Base-by-base conservation (phyloP, 2,329 filamentous ascomycete genomes). In the Dryadomyces quercus-mongolicae region DNA sequence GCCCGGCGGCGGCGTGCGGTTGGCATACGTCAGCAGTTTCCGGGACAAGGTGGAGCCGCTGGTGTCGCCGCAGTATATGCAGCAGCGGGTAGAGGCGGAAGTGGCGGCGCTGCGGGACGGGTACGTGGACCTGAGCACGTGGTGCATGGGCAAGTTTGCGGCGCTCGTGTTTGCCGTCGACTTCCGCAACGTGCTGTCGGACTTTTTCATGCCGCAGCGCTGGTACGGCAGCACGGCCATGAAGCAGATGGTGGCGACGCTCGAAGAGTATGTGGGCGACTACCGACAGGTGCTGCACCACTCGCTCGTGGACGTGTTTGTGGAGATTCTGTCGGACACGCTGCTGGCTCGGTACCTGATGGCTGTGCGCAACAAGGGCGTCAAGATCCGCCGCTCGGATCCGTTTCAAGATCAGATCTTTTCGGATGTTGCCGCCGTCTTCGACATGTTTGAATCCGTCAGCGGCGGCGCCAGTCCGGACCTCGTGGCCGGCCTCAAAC, bases 91-190 rank as follows among this genome's bases (percentile, higher is more conserved):
- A 49, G 81, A 84, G 38, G 72, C 75, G 36, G 90, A 96, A 63
- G 74, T 95, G 48, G 81, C 84, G 21, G 71, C 77, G 40, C 78
- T 97, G 44, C 85, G 87, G 49, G 89, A 96, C 68, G 89, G 88
- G 60, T 98, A 97, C 69, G 88, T 98, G 52, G 93, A 98, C 71
- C 81, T 96, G 56, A 89, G 88, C 62, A 95, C 91, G 6, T 90
- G 92, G 75, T 96, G 91, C 71, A 88, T 97, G 64, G 82, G 82
- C 62, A 84, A 86, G 61, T 97, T 97, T 65, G 87, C 88, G 52
- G 78, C 83, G 57, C 80, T 97, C 55, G 86, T 98, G 65, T 95
- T 98, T 73, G 76, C 81, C 43, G 85, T 95, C 61, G 93, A 98
- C 75, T 95, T 98, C 75, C 80, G 78, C 59, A 67, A 81, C 25